Percentiles rank a stretch among this genome's conserved stretches.
Conservation (phyloP, 352 stramenopile species). For the Phytophthora cactorum region DNA sequence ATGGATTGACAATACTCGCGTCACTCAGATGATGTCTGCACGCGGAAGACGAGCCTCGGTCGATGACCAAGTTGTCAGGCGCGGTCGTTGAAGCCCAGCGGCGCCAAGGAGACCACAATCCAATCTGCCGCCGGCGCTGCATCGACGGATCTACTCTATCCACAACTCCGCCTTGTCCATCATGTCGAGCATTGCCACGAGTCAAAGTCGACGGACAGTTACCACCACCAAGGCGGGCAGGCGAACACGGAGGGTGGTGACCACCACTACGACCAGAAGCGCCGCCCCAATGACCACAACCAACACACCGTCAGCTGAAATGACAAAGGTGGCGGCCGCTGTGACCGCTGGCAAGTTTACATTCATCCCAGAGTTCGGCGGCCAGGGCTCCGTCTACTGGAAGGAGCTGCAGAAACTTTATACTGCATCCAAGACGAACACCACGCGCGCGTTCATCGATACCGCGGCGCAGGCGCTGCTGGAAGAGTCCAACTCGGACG, state of each 20-base stretch:
- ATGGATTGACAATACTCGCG: constrained; percentile 1
- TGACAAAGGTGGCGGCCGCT: constrained; percentile 3
- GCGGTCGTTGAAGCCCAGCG: constrained; percentile 10
- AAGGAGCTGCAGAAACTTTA: constrained; percentile 63
- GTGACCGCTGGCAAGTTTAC: constrained; percentile 23
- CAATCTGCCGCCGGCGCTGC: constrained; percentile 3
- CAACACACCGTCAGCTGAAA: neutral
- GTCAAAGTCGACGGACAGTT: constrained; percentile 2
- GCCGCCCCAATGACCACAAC: neutral
- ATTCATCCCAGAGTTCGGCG: constrained; percentile 70
- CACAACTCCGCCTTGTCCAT: neutral
- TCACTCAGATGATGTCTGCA: constrained; percentile 2
- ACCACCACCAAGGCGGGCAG: neutral
- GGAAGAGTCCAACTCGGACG: constrained; percentile 51
- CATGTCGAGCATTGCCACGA: constrained; percentile 1
- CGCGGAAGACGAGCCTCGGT: constrained; percentile 8
- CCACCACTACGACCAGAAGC: constrained; percentile 1
- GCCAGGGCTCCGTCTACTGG: constrained; percentile 75
- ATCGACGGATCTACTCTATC: constrained; percentile 4
- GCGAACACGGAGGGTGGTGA: constrained; percentile 10
- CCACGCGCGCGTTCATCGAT: constrained; percentile 52
- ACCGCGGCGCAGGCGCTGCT: constrained; percentile 49
- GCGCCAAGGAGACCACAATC: constrained; percentile 8
- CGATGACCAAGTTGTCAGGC: neutral
- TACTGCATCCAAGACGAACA: constrained; percentile 35